Evolutionary conservation across 139 green algal genomes (phyloP), one percentile per base, ranked within the genome.

Genomic region (Chlorella vulgaris): DNA sequence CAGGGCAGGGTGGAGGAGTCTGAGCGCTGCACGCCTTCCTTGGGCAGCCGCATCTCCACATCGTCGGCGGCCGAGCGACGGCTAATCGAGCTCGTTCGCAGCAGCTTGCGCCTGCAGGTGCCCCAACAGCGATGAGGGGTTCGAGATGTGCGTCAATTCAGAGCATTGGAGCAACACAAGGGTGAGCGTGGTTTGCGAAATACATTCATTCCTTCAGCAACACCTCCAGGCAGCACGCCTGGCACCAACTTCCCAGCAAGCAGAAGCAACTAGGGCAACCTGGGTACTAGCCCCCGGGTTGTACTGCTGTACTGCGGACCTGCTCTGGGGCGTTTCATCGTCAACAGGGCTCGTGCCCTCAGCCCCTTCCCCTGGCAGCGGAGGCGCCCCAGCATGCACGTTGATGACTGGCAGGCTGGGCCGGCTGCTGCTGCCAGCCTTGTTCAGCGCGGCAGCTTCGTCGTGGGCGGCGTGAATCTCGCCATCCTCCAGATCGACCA

Each of bases 61-160:
- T 79, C 73, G 7, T 69, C 53, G 35, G 50, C 73, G 19, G 36
- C 73, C n/a, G 29, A 51, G 73, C 71, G 71, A 8, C 70, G 31
- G 71, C 73, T 79, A 8, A 38, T 15, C 7, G 73, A 79, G 51
- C 50, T 40, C 24, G 33, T 69, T 50, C 73, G 73, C 2, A 29
- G 33, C 73, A 79, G 19, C 47, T 58, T 58, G 33, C 31, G 70
- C 40, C 53, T 42, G 70, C 63, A 33, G 61, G 18, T 38, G 61
- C 61, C 35, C 33, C n/a, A 4, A 26, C 39, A 39, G 39, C 0
- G 24, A 3, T 0, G 6, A 6, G 39, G 67, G 24, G 26, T 6
- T 0, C 38, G 38, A 2, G 8, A 0, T 19, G 36, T 7, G 3
- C 3, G 13, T 33, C 24, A 2, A 18, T 36, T 47, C 8, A 53